A percentile compares a stretch with the other conserved stretches of the same genome.
phyloP scores from a whole-genome alignment of 169 alveolate genomes.

The Blepharisma undulans region DNA sequence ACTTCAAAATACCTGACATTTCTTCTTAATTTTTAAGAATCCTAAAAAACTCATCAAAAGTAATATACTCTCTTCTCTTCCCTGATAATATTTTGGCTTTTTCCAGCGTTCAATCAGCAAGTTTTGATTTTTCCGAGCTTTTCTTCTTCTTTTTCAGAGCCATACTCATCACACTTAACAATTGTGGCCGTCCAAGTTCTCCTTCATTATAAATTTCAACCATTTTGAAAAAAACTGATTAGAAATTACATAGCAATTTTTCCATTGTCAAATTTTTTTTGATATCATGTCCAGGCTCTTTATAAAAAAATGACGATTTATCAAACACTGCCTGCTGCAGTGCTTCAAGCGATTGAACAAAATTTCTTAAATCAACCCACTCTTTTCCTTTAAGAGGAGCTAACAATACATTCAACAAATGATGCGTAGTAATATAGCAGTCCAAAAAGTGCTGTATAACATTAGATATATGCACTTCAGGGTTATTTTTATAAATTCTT shows the following conservation, averaged over 20 bases:
- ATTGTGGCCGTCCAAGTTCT: background rate
- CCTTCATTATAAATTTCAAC: background rate
- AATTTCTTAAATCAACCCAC: background rate
- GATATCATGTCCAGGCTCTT: background rate
- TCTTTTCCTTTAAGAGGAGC: background rate
- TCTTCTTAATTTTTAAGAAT: background rate
- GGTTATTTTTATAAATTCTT: background rate
- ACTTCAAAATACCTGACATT: no score
- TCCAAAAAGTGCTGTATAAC: background rate
- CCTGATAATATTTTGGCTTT: background rate
- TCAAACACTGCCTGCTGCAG: background rate
- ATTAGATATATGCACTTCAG: background rate
- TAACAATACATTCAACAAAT: background rate
- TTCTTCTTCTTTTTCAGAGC: slow-evolving; percentile 11
- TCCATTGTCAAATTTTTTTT: background rate
- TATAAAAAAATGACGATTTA: background rate
- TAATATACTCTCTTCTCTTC: background rate
- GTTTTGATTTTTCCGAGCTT: background rate
- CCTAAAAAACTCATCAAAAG: background rate
- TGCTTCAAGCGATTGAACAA: background rate
- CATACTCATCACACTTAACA: background rate
- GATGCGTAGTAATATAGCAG: background rate
- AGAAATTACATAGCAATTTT: background rate
- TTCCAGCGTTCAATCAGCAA: background rate
- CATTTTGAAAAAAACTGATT: slow-evolving; percentile 1